Evolutionary conservation across 495 filamentous ascomycete species (phyloP).

Genomic region (Aspergillus olivimuriae): DNA sequence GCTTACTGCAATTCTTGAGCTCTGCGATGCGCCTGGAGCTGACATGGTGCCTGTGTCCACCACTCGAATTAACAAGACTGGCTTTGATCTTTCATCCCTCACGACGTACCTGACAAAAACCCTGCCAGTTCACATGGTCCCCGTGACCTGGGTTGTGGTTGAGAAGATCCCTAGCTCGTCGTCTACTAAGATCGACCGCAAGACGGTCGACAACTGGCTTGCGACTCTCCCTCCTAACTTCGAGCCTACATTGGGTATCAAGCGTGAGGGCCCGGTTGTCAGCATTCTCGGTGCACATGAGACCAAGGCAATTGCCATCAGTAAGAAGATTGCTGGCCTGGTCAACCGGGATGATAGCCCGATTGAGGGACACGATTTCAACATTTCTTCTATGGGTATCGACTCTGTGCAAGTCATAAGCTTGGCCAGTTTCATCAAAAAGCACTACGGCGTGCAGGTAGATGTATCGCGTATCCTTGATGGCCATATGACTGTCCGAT

Average conservation of each 20-base stretch:
- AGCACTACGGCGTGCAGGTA: slow-evolving; percentile 19
- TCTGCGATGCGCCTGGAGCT: not conserved
- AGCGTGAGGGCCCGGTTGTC: slow-evolving; percentile 4
- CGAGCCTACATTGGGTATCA: slow-evolving; percentile 6
- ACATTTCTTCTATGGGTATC: slow-evolving; percentile 17
- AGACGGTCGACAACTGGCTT: slow-evolving; percentile 18
- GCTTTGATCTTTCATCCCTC: slow-evolving; percentile 3
- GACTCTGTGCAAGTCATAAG: slow-evolving; percentile 29
- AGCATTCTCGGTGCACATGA: slow-evolving; percentile 10
- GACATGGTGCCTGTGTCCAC: not conserved
- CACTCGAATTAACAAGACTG: not conserved
- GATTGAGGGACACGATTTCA: slow-evolving; percentile 18
- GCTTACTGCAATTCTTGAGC: slow-evolving; percentile 13
- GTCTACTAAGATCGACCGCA: slow-evolving; percentile 39
- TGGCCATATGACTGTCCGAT: slow-evolving; percentile 17
- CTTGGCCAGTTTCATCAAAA: slow-evolving; percentile 20
- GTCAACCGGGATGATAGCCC: slow-evolving; percentile 10
- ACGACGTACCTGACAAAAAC: slow-evolving; percentile 8
- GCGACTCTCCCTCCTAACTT: slow-evolving; percentile 10
- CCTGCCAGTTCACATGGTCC: slow-evolving; percentile 41
- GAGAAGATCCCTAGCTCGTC: slow-evolving; percentile 31
- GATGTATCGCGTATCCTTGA: slow-evolving; percentile 15
- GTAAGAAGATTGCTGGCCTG: slow-evolving; percentile 15
- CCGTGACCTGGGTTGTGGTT: slow-evolving; percentile 30
- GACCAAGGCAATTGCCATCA: slow-evolving; percentile 15